phyloP scores from a whole-genome alignment of 129 eudicot genomes.

The Heracleum sosnowskyi region DNA sequence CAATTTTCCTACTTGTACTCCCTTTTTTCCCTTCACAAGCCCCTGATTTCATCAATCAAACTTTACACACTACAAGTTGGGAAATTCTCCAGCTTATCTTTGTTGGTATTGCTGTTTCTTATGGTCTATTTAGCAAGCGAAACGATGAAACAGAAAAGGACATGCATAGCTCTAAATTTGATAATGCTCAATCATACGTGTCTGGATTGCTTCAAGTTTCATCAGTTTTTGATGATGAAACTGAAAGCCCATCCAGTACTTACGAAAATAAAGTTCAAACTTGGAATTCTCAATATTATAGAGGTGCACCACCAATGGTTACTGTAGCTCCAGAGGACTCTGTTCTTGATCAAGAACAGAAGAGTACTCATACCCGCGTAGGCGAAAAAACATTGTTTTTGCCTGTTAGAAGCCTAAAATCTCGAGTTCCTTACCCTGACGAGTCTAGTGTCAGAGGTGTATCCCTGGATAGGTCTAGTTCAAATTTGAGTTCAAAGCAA shows the following conservation, averaged over 20 bases:
- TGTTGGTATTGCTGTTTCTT: constrained; percentile 94
- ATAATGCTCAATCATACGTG: constrained; percentile 51
- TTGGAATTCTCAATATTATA: constrained; percentile 67
- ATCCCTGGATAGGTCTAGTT: constrained; percentile 22
- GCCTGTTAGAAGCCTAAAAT: constrained; percentile 71
- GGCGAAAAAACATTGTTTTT: constrained; percentile 54
- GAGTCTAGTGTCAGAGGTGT: constrained; percentile 16
- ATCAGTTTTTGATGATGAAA: constrained; percentile 81
- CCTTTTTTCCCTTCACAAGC: constrained; percentile 68
- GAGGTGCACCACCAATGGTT: constrained; percentile 71
- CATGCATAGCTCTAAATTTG: constrained; percentile 21
- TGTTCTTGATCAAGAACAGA: constrained; percentile 24
- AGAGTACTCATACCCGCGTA: constrained; percentile 10
- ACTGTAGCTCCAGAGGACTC: constrained; percentile 51
- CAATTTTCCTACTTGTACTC: constrained; percentile 45
- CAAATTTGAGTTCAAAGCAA: constrained; percentile 26
- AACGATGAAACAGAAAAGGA: constrained; percentile 42
- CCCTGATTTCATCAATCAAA: constrained; percentile 56
- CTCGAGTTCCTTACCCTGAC: constrained; percentile 25
- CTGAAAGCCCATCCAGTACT: constrained; percentile 30
- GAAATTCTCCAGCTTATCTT: constrained; percentile 82
- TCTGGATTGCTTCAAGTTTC: constrained; percentile 72
- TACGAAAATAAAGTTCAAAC: constrained; percentile 48
- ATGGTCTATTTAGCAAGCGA: constrained; percentile 76
- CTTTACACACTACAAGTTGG: constrained; percentile 54